Evolutionary conservation across 768 basidiomycete species (phyloP).

Genomic region (Hirschioporus abietinus): DNA sequence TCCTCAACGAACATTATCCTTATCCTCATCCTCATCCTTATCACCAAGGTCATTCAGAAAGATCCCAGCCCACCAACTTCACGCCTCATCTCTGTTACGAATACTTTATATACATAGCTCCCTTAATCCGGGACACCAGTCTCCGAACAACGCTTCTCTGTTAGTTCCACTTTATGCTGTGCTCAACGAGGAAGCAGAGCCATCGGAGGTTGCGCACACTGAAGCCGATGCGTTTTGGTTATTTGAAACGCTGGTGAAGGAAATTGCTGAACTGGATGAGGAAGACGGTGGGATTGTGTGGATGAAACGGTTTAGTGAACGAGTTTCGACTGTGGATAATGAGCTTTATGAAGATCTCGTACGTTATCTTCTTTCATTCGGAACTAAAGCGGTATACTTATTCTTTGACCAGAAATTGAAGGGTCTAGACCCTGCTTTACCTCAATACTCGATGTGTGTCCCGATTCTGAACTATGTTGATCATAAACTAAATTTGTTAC

Average conservation of each 20-base stretch:
- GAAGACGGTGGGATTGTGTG: slow-evolving; percentile 56
- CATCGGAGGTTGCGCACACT: slow-evolving; percentile 54
- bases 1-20: slow-evolving; percentile 8
- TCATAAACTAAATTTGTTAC: slow-evolving; percentile 8
- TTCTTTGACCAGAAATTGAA: slow-evolving; percentile 41
- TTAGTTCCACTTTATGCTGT: slow-evolving; percentile 65
- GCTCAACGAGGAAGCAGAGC: slow-evolving; percentile 54
- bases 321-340: slow-evolving; percentile 55
- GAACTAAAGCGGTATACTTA: slow-evolving; percentile 5
- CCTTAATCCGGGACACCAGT: slow-evolving; percentile 67
- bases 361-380: slow-evolving; percentile 15
- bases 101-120: slow-evolving; percentile 65
- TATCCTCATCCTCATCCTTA: slow-evolving; percentile 38
- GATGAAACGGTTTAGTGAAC: slow-evolving; percentile 58
- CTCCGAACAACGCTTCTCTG: slow-evolving; percentile 63
- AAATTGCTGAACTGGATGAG: slow-evolving; percentile 70
- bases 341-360: slow-evolving; percentile 62
- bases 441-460: slow-evolving; percentile 77
- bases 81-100: slow-evolving; percentile 60
- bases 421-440: slow-evolving; percentile 64
- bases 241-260: slow-evolving; percentile 67
- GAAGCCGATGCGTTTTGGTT: slow-evolving; percentile 85
- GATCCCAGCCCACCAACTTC: slow-evolving; percentile 49
- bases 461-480: slow-evolving; percentile 4
- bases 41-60: slow-evolving; percentile 40